Evolutionary conservation across 139 green algal species (phyloP).

Genomic region (Coccomyxa sp.): DNA sequence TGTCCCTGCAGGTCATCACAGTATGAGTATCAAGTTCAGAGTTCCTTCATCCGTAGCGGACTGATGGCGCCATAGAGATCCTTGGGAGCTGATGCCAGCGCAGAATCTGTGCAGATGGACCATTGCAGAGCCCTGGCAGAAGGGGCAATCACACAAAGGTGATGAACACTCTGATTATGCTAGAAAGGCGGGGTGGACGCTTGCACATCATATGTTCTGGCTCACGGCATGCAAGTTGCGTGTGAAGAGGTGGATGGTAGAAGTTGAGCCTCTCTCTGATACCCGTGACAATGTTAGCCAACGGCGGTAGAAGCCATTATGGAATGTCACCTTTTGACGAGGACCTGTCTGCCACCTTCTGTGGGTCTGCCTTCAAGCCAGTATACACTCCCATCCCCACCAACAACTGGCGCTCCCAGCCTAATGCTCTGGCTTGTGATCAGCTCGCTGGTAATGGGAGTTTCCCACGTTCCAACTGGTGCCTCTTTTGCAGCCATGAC

Average conservation of each 20-base stretch:
- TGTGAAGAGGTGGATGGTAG: neutral
- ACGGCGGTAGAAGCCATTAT: neutral
- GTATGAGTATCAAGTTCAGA: too few species aligned
- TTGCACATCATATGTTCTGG: neutral
- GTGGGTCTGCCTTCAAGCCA: conserved; percentile 60
- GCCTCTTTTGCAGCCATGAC: conserved; percentile 12
- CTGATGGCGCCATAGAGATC: too few species aligned
- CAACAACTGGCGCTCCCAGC: conserved; percentile 30
- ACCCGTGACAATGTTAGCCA: neutral
- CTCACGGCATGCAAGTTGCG: neutral
- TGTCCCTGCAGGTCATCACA: conserved; percentile 18
- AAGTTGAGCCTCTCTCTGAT: neutral
- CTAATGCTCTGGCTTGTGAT: conserved; percentile 53
- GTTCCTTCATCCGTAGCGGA: too few species aligned
- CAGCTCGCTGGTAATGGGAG: conserved; percentile 21
- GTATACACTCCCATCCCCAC: conserved; percentile 32
- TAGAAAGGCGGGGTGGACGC: neutral
- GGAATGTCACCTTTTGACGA: conserved; percentile 37
- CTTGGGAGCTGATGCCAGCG: neutral
- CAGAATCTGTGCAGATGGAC: neutral
- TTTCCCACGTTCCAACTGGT: conserved; percentile 43
- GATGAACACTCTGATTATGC: neutral
- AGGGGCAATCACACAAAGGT: neutral
- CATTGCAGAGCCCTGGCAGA: neutral
- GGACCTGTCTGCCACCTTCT: conserved; percentile 58